These are phyloP conservation scores for Panaeolus papilionaceus DNA, from an alignment of 768 basidiomycete species.

Conservation along the genomic window DNA sequence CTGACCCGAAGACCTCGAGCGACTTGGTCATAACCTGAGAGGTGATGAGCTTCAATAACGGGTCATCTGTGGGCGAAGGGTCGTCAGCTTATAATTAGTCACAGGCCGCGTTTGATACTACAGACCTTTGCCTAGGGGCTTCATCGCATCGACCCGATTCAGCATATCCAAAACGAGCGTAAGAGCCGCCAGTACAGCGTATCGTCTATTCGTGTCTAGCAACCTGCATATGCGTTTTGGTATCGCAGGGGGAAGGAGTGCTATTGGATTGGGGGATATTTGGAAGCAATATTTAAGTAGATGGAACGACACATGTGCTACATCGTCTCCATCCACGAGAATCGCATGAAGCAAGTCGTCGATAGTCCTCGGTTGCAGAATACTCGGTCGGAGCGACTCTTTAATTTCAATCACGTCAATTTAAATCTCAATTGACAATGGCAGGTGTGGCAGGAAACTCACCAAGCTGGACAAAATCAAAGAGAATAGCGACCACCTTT, in stretches of 20 bases:
- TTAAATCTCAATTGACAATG: neutral
- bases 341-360: neutral
- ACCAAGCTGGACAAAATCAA: neutral
- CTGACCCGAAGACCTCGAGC: neutral
- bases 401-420: neutral
- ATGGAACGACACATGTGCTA: neutral
- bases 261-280: neutral
- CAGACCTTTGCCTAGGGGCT: neutral
- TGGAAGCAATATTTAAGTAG: slow-evolving; percentile 3
- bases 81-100: neutral
- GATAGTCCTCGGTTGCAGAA: neutral
- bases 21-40: neutral
- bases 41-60: neutral
- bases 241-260: neutral
- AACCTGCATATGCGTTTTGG: neutral
- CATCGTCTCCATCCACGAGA: neutral
- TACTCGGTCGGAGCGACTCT: neutral
- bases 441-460: neutral
- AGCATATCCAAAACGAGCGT: neutral
- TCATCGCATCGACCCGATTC: neutral
- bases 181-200: neutral
- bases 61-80: neutral
- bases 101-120: neutral
- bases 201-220: neutral
- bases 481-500: neutral